These are phyloP conservation scores for Rhizophagus clarus DNA, from an alignment of 192 early-diverging fungal genomes.

Conservation along the genomic window DNA sequence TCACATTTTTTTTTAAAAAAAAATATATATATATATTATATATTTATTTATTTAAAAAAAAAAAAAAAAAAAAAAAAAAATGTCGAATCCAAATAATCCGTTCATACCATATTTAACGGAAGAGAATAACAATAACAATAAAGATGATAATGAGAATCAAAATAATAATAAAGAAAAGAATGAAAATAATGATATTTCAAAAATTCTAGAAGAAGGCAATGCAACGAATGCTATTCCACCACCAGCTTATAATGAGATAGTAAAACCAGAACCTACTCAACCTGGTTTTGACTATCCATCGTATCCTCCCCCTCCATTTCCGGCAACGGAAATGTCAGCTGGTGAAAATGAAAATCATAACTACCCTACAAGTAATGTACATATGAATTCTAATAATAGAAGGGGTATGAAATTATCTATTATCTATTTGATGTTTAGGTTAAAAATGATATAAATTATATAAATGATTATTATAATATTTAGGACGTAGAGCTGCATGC, in stretches of 20 bases:
- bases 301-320: background rate
- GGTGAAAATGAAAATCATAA: background rate
- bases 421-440: background rate
- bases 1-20: no score
- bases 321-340: background rate
- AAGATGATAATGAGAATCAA: no score
- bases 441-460: no score
- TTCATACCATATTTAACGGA: no score
- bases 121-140: no score
- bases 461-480: no score
- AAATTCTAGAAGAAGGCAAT: background rate
- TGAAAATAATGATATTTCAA: no score
- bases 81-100: no score
- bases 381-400: background rate
- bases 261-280: background rate
- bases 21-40: no score
- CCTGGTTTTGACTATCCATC: background rate
- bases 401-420: background rate
- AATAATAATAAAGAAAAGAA: no score
- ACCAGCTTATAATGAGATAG: background rate
- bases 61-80: no score
- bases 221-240: background rate
- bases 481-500: background rate
- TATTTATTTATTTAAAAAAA: no score
- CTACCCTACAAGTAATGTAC: background rate